phyloP scores from a whole-genome alignment of 306 rosid genomes.

The Arachis hypogaea region DNA sequence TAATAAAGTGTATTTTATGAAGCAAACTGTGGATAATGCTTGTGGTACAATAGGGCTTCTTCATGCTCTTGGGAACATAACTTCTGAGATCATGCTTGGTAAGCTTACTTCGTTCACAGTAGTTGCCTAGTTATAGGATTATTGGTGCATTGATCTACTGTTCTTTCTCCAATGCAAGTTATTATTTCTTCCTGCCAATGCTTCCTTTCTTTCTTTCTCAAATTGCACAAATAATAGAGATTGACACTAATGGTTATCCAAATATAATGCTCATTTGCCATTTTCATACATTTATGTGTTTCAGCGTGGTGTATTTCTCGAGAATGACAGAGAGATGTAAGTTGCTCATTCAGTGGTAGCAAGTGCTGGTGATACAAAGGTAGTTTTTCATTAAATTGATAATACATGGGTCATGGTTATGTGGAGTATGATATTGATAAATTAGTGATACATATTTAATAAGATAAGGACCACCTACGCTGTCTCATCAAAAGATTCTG shows the following conservation, averaged over 20 bases:
- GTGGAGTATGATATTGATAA: conserved; percentile 2
- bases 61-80: conserved; percentile 89
- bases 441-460: conserved; percentile 14
- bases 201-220: conserved; percentile 28
- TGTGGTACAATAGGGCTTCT: conserved; percentile 98
- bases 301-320: conserved; percentile 89
- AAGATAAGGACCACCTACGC: conserved; percentile 5
- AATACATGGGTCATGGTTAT: background rate
- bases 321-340: conserved; percentile 87
- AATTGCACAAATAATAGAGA: background rate
- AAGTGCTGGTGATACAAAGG: conserved; percentile 88
- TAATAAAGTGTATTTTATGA: conserved; percentile 70
- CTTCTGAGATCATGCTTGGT: conserved; percentile 79
- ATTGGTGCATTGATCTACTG: background rate
- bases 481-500: conserved; percentile 6
- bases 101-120: too few species aligned
- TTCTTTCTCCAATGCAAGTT: conserved; percentile 62
- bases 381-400: conserved; percentile 32
- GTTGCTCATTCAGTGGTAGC: conserved; percentile 93
- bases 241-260: conserved; percentile 4
- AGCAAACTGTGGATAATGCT: conserved; percentile 94
- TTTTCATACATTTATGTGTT: conserved; percentile 30
- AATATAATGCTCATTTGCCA: conserved; percentile 21
- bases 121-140: background rate
- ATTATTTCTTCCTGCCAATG: conserved; percentile 30